Conservation (phyloP, 73 alveolate species). For the Diophrys appendiculata region DNA sequence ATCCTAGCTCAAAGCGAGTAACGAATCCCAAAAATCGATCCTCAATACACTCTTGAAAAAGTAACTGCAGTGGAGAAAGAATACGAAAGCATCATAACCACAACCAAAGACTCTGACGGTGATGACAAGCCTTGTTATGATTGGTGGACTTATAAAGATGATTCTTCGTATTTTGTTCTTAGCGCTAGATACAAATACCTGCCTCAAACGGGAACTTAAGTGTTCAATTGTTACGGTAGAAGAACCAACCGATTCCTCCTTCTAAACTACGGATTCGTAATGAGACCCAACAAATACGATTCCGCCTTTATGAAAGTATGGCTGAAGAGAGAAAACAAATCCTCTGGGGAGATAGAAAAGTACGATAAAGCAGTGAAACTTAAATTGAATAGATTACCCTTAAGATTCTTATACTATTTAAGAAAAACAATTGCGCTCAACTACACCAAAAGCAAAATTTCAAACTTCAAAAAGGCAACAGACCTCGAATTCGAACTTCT, state of each 20-base stretch:
- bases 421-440: neutral
- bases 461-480: neutral
- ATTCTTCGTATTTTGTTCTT: neutral
- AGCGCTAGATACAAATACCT: neutral
- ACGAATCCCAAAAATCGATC: too few relatives aligned
- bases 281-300: conserved; percentile 47
- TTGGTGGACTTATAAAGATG: neutral
- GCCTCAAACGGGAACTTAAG: conserved; percentile 21
- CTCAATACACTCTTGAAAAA: too few relatives aligned
- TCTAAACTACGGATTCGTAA: conserved; percentile 54
- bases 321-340: neutral
- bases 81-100: too few relatives aligned
- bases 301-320: conserved; percentile 1
- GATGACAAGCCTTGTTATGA: neutral
- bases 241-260: conserved; percentile 58
- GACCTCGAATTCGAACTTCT: neutral
- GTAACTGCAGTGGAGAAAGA: too few relatives aligned
- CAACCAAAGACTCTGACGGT: too few relatives aligned
- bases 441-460: neutral
- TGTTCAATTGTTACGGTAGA: conserved; percentile 67
- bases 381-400: neutral
- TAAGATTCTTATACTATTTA: neutral
- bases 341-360: neutral
- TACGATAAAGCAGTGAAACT: neutral
- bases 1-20: too few relatives aligned